phyloP scores from a whole-genome alignment of 2,329 filamentous ascomycete genomes.

The Xylaria sp. region DNA sequence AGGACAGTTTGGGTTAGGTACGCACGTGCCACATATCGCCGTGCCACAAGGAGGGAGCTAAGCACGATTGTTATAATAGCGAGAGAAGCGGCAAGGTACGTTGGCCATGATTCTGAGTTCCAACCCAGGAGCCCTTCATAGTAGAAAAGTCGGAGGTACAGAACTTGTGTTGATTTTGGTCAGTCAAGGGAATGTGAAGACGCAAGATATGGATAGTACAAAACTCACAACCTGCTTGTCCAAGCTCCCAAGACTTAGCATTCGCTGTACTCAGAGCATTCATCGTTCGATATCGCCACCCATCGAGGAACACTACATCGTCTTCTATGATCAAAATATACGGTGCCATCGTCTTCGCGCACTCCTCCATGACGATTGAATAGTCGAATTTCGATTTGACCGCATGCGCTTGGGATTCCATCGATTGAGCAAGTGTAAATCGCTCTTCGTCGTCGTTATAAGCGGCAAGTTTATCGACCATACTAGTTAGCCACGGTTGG shows the following conservation, averaged over 20 bases:
- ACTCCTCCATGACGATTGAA: slow-evolving; percentile 43
- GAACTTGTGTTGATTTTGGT: slow-evolving; percentile 34
- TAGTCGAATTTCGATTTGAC: slow-evolving; percentile 44
- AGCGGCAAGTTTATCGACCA: slow-evolving; percentile 41
- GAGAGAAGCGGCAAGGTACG: slow-evolving; percentile 39
- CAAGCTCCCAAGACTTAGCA: slow-evolving; percentile 38
- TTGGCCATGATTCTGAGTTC: slow-evolving; percentile 45
- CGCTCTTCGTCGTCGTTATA: slow-evolving; percentile 37
- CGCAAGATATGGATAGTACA: background rate
- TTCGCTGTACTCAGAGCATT: slow-evolving; percentile 37
- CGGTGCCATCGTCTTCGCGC: slow-evolving; percentile 37
- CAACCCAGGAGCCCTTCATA: slow-evolving; percentile 47
- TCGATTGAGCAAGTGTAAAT: slow-evolving; percentile 6
- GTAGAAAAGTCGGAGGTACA: slow-evolving; percentile 48
- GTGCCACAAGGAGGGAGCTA: background rate
- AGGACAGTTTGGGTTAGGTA: slow-evolving; percentile 33
- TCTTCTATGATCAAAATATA: slow-evolving; percentile 47
- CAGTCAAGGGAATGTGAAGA: background rate
- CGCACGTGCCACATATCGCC: slow-evolving; percentile 35
- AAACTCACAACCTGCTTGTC: slow-evolving; percentile 37
- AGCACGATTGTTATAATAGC: slow-evolving; percentile 12
- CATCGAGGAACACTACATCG: slow-evolving; percentile 47
- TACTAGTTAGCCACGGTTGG: slow-evolving; percentile 40
- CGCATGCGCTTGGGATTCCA: slow-evolving; percentile 28
- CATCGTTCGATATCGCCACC: slow-evolving; percentile 42